These are phyloP conservation scores for Kazachstania sp. DNA, from an alignment of 1,139 yeast species.

Conservation along the genomic window DNA sequence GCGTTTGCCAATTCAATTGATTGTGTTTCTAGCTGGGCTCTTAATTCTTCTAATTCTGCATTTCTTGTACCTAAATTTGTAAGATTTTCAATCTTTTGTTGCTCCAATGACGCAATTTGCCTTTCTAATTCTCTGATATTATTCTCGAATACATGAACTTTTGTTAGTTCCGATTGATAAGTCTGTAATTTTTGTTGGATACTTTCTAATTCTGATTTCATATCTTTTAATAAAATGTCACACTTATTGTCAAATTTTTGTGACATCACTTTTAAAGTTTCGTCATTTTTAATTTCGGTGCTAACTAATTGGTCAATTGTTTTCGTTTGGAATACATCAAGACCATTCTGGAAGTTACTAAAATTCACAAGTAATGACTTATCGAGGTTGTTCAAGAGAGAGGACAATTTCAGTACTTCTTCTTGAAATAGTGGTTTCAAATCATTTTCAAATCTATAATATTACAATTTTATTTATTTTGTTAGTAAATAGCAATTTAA, in stretches of 20 bases:
- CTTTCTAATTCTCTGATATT: slow-evolving; percentile 9
- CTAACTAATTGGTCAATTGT: background rate
- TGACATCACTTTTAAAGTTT: background rate
- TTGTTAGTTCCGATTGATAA: slow-evolving; percentile 5
- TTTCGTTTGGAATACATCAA: background rate
- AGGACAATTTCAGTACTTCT: background rate
- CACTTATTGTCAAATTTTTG: background rate
- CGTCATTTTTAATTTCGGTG: background rate
- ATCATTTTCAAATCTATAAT: background rate
- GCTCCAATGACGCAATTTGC: slow-evolving; percentile 12
- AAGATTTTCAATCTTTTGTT: slow-evolving; percentile 25
- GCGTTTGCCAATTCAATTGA: slow-evolving; percentile 9
- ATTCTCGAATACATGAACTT: slow-evolving; percentile 7
- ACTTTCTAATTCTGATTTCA: background rate
- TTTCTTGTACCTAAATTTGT: slow-evolving; percentile 25
- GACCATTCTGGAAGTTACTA: background rate
- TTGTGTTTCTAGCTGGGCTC: slow-evolving; percentile 10
- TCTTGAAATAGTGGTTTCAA: background rate
- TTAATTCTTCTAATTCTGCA: slow-evolving; percentile 24
- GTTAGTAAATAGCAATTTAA: background rate
- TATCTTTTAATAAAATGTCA: background rate
- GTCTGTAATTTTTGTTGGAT: background rate
- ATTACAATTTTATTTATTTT: background rate
- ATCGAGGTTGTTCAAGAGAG: background rate
- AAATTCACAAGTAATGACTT: background rate